phyloP scores from a whole-genome alignment of 2,329 filamentous ascomycete species.

The Penicillium sp. region DNA sequence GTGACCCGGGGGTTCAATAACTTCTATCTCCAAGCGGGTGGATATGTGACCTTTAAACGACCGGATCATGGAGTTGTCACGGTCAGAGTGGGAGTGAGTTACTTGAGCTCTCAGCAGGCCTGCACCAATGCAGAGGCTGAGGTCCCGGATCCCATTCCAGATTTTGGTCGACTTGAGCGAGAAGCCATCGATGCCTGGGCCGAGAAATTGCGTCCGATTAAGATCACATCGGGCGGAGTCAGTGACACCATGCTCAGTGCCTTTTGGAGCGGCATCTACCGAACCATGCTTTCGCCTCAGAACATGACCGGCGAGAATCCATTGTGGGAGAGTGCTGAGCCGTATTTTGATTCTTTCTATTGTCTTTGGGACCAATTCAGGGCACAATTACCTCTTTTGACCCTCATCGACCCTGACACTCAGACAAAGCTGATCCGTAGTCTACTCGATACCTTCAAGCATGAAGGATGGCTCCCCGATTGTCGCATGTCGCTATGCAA shows the following conservation, averaged over 20 bases:
- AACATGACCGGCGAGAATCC: slow-evolving; percentile 67
- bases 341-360: slow-evolving; percentile 67
- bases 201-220: slow-evolving; percentile 53
- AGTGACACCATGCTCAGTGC: slow-evolving; percentile 48
- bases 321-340: slow-evolving; percentile 56
- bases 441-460: slow-evolving; percentile 25
- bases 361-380: slow-evolving; percentile 22
- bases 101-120: slow-evolving; percentile 58
- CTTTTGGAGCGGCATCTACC: slow-evolving; percentile 63
- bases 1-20: slow-evolving; percentile 54
- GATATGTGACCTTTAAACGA: slow-evolving; percentile 55
- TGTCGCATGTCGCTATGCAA: slow-evolving; percentile 30
- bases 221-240: slow-evolving; percentile 47
- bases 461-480: slow-evolving; percentile 28
- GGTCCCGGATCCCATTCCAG: slow-evolving; percentile 43
- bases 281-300: slow-evolving; percentile 63
- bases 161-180: slow-evolving; percentile 45
- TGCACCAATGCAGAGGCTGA: slow-evolving; percentile 61
- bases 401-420: slow-evolving; percentile 22
- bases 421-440: slow-evolving; percentile 26
- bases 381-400: slow-evolving; percentile 23
- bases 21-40: slow-evolving; percentile 50
- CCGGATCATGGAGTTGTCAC: slow-evolving; percentile 46
- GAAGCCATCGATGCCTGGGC: slow-evolving; percentile 51
- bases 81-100: slow-evolving; percentile 60